Evolutionary conservation across 306 rosid species (phyloP).

Genomic region (Citrullus colocynthis): DNA sequence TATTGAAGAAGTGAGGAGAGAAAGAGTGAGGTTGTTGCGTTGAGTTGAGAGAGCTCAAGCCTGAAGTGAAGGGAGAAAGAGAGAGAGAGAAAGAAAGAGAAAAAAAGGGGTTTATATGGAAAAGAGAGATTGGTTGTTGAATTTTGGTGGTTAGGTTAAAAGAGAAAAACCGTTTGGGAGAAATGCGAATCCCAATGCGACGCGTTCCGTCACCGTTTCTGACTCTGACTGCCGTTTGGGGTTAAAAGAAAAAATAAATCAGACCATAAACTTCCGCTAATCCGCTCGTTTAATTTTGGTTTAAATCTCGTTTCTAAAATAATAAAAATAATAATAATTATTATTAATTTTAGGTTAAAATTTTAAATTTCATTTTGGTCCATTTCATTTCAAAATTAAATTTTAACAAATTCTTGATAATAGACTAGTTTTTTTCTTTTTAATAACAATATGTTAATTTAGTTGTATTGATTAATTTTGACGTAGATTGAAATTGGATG

Average conservation of each 20-base stretch:
- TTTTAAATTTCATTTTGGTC: too few relatives aligned
- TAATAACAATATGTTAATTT: too few relatives aligned
- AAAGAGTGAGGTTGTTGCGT: neutral
- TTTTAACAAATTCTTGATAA: too few relatives aligned
- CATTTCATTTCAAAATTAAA: too few relatives aligned
- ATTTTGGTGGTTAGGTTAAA: neutral
- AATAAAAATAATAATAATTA: too few relatives aligned
- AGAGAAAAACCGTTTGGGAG: neutral
- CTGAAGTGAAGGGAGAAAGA: neutral
- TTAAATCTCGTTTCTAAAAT: too few relatives aligned
- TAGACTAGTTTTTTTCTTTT: too few relatives aligned
- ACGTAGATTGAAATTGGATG: too few relatives aligned
- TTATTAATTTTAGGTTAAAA: too few relatives aligned
- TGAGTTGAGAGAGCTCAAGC: neutral
- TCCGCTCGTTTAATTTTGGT: neutral
- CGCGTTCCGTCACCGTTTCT: neutral
- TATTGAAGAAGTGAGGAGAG: constrained; percentile 7
- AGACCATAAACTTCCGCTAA: neutral
- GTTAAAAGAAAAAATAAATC: too few relatives aligned
- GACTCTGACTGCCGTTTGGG: neutral
- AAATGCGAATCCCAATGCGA: neutral
- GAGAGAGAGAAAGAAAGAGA: neutral
- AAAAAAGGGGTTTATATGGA: neutral
- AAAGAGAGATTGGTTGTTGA: neutral
- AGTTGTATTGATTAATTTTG: too few relatives aligned